A percentile compares a stretch with the other conserved stretches of the same genome.
Evolutionary conservation across 1,284 basidiomycete species (phyloP).

Genomic region (Ustilago curta): DNA sequence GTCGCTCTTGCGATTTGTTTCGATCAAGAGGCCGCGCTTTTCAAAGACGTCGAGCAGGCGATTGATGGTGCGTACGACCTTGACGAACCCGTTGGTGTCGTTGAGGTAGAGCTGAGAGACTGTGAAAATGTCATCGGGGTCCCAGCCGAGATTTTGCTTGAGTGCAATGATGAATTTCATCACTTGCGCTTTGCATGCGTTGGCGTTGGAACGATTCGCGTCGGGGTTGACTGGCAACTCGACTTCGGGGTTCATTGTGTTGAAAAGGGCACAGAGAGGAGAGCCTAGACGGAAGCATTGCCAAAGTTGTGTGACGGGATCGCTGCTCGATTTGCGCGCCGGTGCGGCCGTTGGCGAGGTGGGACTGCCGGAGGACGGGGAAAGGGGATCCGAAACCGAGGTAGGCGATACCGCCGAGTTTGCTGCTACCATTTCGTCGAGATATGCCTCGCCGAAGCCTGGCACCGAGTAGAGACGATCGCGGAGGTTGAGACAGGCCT

Average conservation of each 20-base stretch:
- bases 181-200: constrained; percentile 76
- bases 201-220: constrained; percentile 75
- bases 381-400: constrained; percentile 23
- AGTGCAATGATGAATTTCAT: constrained; percentile 74
- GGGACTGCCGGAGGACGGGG: constrained; percentile 27
- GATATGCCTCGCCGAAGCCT: constrained; percentile 65
- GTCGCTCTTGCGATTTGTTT: constrained; percentile 72
- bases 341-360: constrained; percentile 23
- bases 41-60: constrained; percentile 86
- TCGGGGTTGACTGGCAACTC: constrained; percentile 73
- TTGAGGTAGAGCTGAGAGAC: constrained; percentile 84
- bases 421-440: constrained; percentile 38
- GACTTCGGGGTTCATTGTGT: constrained; percentile 80
- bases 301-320: constrained; percentile 87
- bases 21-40: constrained; percentile 76
- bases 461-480: constrained; percentile 70
- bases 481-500: constrained; percentile 69
- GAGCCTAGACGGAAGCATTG: constrained; percentile 92
- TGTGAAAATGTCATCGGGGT: constrained; percentile 72
- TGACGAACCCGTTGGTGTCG: constrained; percentile 90
- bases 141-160: constrained; percentile 72
- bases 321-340: constrained; percentile 39
- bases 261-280: constrained; percentile 94
- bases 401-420: constrained; percentile 29
- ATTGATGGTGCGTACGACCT: constrained; percentile 93